A percentile compares a stretch with the other conserved stretches of the same genome.
Evolutionary conservation across 1,284 basidiomycete species (phyloP).

Genomic region (Cutaneotrichosporon sp.): DNA sequence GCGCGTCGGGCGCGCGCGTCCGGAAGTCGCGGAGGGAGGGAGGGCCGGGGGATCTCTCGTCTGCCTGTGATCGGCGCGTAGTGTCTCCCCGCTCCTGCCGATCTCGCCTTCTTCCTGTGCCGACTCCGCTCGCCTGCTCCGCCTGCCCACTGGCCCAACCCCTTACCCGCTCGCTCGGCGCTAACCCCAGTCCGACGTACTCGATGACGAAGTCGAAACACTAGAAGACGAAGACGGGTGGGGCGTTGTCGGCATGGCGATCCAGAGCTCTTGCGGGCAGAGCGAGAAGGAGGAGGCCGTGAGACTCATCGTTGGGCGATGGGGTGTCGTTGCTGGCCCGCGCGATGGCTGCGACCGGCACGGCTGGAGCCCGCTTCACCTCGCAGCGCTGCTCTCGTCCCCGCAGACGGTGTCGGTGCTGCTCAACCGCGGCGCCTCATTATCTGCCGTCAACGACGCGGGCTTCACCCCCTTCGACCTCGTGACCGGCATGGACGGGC

Average conservation of each 20-base stretch:
- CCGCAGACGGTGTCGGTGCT: slow-evolving; percentile 89
- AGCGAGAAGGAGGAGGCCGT: slow-evolving; percentile 85
- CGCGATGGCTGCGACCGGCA: slow-evolving; percentile 57
- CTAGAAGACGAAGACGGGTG: slow-evolving; percentile 79
- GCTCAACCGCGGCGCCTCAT: slow-evolving; percentile 85
- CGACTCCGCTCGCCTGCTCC: too few relatives aligned
- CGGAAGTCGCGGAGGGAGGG: too few relatives aligned
- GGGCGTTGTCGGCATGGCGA: slow-evolving; percentile 73
- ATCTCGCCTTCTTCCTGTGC: background rate
- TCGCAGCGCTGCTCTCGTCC: slow-evolving; percentile 84
- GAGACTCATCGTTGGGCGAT: slow-evolving; percentile 72
- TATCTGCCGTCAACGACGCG: slow-evolving; percentile 69
- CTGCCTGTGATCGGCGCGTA: too few relatives aligned
- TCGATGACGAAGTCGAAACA: slow-evolving; percentile 35
- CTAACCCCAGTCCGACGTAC: slow-evolving; percentile 33
- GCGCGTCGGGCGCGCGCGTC: background rate
- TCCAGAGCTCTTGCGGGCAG: slow-evolving; percentile 70
- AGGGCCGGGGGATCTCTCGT: too few relatives aligned
- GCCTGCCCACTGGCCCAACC: too few relatives aligned
- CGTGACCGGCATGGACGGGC: slow-evolving; percentile 72
- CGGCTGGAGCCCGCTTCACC: slow-evolving; percentile 95
- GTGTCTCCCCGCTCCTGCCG: too few relatives aligned
- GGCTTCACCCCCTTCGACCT: slow-evolving; percentile 82
- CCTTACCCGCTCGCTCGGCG: background rate
- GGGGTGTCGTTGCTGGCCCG: slow-evolving; percentile 57